A percentile compares a stretch with the other conserved stretches of the same genome.
These are phyloP conservation scores for Collybia mongolica DNA, from an alignment of 768 basidiomycete genomes.

Conservation along the genomic window DNA sequence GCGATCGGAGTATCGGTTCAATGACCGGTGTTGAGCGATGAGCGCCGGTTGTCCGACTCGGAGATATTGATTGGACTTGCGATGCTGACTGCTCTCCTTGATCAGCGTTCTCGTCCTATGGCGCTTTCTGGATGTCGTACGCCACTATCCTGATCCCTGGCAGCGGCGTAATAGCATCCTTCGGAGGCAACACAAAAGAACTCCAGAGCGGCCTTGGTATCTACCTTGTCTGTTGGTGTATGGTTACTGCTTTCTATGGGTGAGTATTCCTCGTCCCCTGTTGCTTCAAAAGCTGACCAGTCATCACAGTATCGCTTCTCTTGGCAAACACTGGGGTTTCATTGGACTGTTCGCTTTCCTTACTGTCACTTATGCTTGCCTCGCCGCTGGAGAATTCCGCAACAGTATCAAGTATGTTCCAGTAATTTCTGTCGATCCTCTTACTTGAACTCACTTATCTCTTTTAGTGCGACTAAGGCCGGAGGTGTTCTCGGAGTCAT, in stretches of 20 bases:
- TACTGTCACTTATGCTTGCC: constrained; percentile 37
- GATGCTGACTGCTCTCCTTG: constrained; percentile 5
- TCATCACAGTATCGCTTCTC: constrained; percentile 29
- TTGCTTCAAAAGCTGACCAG: background rate
- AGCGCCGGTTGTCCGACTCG: background rate
- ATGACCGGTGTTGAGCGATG: too few species aligned
- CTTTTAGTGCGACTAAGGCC: constrained; percentile 32
- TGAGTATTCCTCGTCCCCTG: constrained; percentile 28
- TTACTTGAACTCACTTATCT: background rate
- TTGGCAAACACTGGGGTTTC: constrained; percentile 39
- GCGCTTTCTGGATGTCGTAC: constrained; percentile 88
- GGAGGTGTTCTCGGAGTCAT: constrained; percentile 45
- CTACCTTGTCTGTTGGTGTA: constrained; percentile 71
- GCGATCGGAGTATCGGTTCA: background rate
- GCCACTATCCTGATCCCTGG: constrained; percentile 71
- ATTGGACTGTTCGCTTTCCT: constrained; percentile 36
- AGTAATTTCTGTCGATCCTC: background rate
- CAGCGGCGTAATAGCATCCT: constrained; percentile 60
- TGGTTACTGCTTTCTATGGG: constrained; percentile 71
- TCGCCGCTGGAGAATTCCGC: constrained; percentile 39
- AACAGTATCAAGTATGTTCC: constrained; percentile 24
- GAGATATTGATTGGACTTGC: background rate
- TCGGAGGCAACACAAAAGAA: constrained; percentile 31
- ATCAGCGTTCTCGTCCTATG: constrained; percentile 78
- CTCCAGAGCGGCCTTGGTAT: constrained; percentile 63